Evolutionary conservation across 2,329 filamentous ascomycete genomes (phyloP), one percentile per base, ranked within the genome.

Genomic region (Gnomoniopsis smithogilvyi): DNA sequence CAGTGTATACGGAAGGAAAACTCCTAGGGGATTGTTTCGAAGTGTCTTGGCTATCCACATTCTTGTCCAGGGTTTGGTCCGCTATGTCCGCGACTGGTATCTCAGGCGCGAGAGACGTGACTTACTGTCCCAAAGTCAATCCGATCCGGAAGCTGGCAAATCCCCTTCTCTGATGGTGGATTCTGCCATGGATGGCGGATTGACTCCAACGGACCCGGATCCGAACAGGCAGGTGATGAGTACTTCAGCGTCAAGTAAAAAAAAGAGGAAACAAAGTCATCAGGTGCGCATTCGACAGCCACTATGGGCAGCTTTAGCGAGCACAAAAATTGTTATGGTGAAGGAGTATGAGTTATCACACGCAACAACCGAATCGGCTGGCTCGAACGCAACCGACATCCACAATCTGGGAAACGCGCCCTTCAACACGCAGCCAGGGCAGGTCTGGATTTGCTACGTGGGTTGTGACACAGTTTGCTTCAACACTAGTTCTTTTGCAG

Each of bases 301-400:
- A 51, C 84, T 97, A 64, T 97, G 93, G 93, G 92, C 93, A 64
- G 93, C 93, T 51, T 84, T 97, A 67, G 93, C 93, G 54, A 96
- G 92, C 76, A 96, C 93, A 70, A 97, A 97, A 80, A 93, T 97
- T 71, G 94, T 95, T 67, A 92, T 96, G 76, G 88, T 96, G 70
- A 95, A 96, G 77, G 93, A 92, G 74, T 91, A 91, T 67, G 89
- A 92, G 75, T 84, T 96, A 71, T 94, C 90, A 65, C 87, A 90
- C 71, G 86, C 88, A 59, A 83, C 88, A 61, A 84, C 85, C 57
- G 90, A 92, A 74, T 88, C 87, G 53, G 85, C 84, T 34, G 88
- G 88, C 68, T 87, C 89, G 65, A 88, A 90, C 70, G 86, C 87
- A 67, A 91, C 87, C 69, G 88, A 91, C 68, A 86, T 89, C 70